Evolutionary conservation across 345 rosid genomes (phyloP), one percentile per base, ranked within the genome.

Genomic region (Lenwebbia sp.): DNA sequence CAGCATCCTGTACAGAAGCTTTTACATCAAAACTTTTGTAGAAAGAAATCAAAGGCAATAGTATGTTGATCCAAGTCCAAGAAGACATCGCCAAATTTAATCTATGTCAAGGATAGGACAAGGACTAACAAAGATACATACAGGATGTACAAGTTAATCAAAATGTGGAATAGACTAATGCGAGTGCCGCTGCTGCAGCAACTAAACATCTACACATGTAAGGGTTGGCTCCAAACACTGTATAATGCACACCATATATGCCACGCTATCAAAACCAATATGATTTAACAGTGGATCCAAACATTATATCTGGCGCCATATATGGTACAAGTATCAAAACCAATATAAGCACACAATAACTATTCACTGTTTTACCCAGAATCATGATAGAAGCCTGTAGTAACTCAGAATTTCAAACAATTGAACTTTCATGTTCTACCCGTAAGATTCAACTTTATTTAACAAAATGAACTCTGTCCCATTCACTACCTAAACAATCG

Each of bases 1-100:
- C 88, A 85, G 95, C 91, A 86, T 93, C 95, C 99, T 97, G 83
- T 83, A 86, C 30, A 54, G 84, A 37, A 62, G 57, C 65, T 11
- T 21, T 33, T 21, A 53, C 25, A 51, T 85, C 57, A 87, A 65
- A 41, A 87, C 15, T 49, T 84, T 26, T 15, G 57, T 8, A 62
- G 57, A 50, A 50, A 81, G 54, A 81, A 13, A 78, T 49, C 17
- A 40, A 58, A 76, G n/a, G 30, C 54, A 52, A 86, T 28, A 83
- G 30, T 54, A 84, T n/a, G 60, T 51, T 22, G 23, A 84, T 51
- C 25, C 37, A 56, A 44, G 49, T 56, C 54, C 60, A 75, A 54
- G 60, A 85, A 54, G 55, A 22, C 49, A 70, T 11, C 30, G 5
- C 44, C 50, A 1, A 84, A 56, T 33, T 62, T 40, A 51, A 37